Conservation (phyloP, 495 filamentous ascomycete species). For the Lasiosphaeris hirsuta region DNA sequence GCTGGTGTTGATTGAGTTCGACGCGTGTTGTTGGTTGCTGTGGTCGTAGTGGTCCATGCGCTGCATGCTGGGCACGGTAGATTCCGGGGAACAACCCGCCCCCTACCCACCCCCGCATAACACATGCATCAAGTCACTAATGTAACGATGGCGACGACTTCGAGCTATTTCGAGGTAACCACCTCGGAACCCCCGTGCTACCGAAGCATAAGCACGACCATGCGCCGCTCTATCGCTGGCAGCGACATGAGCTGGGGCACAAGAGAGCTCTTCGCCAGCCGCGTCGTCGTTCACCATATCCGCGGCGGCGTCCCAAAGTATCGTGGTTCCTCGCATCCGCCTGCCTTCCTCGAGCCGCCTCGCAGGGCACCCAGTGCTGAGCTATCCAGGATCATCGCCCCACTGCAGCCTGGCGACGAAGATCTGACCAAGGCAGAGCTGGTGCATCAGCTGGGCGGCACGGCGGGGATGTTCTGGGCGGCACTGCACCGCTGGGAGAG, state of each 20-base stretch:
- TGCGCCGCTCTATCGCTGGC: constrained; percentile 1
- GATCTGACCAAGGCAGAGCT: constrained; percentile 6
- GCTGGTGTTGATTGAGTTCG: too few relatives aligned
- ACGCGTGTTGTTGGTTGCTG: too few relatives aligned
- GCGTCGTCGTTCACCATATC: background rate
- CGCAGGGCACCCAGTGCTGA: background rate
- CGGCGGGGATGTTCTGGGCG: constrained; percentile 9
- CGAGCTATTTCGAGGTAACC: constrained; percentile 3
- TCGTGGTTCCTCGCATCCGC: background rate
- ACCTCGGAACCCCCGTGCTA: constrained; percentile 1
- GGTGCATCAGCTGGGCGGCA: constrained; percentile 4
- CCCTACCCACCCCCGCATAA: too few relatives aligned
- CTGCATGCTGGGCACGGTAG: too few relatives aligned
- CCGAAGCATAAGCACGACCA: background rate
- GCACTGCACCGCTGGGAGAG: constrained; percentile 9
- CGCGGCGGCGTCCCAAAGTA: constrained; percentile 4
- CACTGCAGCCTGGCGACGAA: constrained; percentile 1
- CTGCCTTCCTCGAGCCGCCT: background rate
- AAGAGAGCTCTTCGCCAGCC: constrained; percentile 6
- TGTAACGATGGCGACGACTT: too few relatives aligned
- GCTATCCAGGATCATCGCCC: constrained; percentile 8
- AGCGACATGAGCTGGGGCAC: background rate
- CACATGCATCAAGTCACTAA: too few relatives aligned
- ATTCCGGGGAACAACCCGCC: too few relatives aligned
- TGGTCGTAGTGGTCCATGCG: too few relatives aligned